Evolutionary conservation across 2,329 filamentous ascomycete genomes (phyloP), one percentile per base, ranked within the genome.

Genomic region (Ophioceras dolichostomum): DNA sequence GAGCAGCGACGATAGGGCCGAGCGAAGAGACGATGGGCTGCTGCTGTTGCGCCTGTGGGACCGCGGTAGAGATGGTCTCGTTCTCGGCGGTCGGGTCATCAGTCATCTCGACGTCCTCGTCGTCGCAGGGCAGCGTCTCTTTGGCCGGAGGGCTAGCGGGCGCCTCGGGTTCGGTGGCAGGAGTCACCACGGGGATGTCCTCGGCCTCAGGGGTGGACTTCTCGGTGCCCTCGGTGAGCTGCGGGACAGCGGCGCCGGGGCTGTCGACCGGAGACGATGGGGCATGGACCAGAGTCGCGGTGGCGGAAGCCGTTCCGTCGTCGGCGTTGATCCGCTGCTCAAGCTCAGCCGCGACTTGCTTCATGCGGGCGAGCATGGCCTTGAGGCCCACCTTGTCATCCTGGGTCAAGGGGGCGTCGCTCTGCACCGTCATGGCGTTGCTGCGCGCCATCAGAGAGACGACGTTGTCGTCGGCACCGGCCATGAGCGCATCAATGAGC

Each of bases 381-480:
- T 64, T 59, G 14, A 76, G 60, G 36, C 65, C 58, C 26, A 56
- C 47, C 40, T 57, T 58, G 45, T 74, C 68, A 18, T 54, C 50
- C 3, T 55, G 48, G 13, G 53, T 55, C 16, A 75, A 51, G n/a
- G 55, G 48, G 16, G 59, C 55, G 18, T 32, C 39, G 43, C 29
- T 43, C 12, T 57, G 54, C 21, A 73, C 53, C 37, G 62, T 65
- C 29, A 59, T 49, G 1, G 64, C 55, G 45, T 64, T 64, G 35
- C 58, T 60, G 30, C 59, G 62, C n/a, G 67, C 62, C 51, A 73
- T 70, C 37, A 73, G 46, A 8, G 63, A 52, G 18, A 73, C 45
- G n/a, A 68, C 48, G 20, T 48, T 50, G 2, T 62, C 56, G 37
- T 65, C 63, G 17, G 68, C 67, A 38, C 62, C 48, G 20, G 62